Evolutionary conservation across 1,284 basidiomycete genomes (phyloP).

Genomic region (Rhodotorula sp.): DNA sequence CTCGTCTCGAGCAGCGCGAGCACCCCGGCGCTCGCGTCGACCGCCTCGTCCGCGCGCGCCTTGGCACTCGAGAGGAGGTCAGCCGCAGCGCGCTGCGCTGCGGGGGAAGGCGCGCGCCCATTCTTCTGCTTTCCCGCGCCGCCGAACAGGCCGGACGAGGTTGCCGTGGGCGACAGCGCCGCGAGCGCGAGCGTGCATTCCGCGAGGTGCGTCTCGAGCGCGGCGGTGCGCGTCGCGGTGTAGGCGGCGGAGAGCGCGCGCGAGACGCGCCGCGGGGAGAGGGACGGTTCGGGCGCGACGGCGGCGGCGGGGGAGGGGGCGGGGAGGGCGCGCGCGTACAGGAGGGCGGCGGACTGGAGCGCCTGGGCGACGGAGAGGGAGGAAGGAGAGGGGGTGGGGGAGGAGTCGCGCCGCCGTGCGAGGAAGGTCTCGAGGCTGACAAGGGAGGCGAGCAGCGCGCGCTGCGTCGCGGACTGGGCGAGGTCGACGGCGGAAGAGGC

Average conservation of each 20-base stretch:
- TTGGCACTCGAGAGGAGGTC: conserved; percentile 39
- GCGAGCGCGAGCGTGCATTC: conserved; percentile 37
- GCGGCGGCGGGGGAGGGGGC: neutral
- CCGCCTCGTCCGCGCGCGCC: conserved; percentile 22
- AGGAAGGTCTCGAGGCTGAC: conserved; percentile 37
- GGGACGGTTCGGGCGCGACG: neutral
- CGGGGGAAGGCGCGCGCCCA: neutral
- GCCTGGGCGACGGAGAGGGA: conserved; percentile 15
- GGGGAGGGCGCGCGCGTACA: conserved; percentile 14
- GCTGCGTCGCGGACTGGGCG: conserved; percentile 21
- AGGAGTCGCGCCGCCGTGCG: conserved; percentile 21
- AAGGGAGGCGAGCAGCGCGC: conserved; percentile 36
- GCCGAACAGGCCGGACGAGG: conserved; percentile 23
- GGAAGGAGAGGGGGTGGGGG: neutral
- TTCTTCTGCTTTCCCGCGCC: neutral
- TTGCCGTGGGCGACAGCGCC: conserved; percentile 5
- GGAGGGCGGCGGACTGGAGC: conserved; percentile 25
- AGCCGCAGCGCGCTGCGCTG: neutral
- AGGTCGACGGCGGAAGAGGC: neutral
- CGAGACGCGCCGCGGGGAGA: neutral
- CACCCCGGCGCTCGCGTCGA: conserved; percentile 29
- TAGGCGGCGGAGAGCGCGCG: conserved; percentile 4
- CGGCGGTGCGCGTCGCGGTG: conserved; percentile 28
- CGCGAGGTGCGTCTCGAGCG: conserved; percentile 35
- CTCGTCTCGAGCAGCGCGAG: conserved; percentile 30